Conservation (phyloP, 306 rosid species). For the Albizia julibrissin region DNA sequence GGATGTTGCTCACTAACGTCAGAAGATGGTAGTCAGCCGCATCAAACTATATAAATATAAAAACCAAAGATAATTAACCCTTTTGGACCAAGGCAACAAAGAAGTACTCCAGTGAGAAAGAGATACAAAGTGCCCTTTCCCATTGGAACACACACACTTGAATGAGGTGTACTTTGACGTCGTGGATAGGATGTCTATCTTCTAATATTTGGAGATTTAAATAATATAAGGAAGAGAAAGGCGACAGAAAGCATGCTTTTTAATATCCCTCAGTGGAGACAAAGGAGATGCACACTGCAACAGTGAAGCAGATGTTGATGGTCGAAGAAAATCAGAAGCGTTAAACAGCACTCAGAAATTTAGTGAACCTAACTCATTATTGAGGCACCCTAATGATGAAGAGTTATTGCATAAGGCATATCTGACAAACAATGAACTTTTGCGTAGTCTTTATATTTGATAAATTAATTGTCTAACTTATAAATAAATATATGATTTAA, state of each 20-base stretch:
- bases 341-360: neutral
- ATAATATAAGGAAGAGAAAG: neutral
- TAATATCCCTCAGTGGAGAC: neutral
- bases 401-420: neutral
- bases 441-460: neutral
- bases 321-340: neutral
- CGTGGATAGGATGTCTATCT: neutral
- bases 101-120: neutral
- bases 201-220: neutral
- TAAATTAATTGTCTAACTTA: no score
- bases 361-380: neutral
- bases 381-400: neutral
- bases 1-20: neutral
- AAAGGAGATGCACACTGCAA: neutral
- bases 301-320: neutral
- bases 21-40: neutral
- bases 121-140: neutral
- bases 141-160: neutral
- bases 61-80: neutral
- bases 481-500: no score
- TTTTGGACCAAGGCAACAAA: neutral
- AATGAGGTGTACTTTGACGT: neutral
- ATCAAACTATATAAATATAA: neutral
- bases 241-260: neutral
- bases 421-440: neutral